These are phyloP conservation scores for Lichtheimia corymbifera DNA, from an alignment of 371 early-diverging fungal genomes.

Conservation along the genomic window DNA sequence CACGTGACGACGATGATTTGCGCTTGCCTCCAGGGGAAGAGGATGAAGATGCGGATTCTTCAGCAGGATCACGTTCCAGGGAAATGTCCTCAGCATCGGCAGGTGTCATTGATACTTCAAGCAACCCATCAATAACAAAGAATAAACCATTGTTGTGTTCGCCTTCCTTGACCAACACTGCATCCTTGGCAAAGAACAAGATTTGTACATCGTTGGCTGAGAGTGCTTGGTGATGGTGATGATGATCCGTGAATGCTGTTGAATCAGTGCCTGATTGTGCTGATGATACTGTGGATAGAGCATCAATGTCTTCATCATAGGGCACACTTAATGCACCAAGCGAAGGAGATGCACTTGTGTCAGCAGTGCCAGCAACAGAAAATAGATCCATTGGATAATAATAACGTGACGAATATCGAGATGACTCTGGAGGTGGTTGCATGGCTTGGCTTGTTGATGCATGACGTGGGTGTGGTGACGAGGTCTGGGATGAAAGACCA, in stretches of 20 bases:
- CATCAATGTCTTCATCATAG: conserved; percentile 40
- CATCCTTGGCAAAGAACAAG: conserved; percentile 72
- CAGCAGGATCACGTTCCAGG: conserved; percentile 7
- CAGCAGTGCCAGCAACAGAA: conserved; percentile 43
- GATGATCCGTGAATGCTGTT: conserved; percentile 10
- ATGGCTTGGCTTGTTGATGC: background rate
- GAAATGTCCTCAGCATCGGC: conserved; percentile 36
- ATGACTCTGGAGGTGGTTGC: background rate
- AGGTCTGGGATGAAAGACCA: conserved; percentile 5
- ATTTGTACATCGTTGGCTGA: conserved; percentile 67
- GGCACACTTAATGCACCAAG: conserved; percentile 31
- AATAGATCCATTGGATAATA: conserved; percentile 49
- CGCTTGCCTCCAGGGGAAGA: conserved; percentile 1
- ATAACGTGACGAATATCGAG: conserved; percentile 12
- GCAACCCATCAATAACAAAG: conserved; percentile 88
- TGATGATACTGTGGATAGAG: conserved; percentile 47
- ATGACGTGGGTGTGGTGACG: conserved; percentile 6
- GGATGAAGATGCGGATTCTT: background rate
- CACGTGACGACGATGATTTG: background rate
- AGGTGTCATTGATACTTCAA: conserved; percentile 76
- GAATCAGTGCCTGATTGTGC: conserved; percentile 37
- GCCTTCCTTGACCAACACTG: conserved; percentile 78
- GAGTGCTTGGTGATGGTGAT: conserved; percentile 18
- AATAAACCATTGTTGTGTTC: conserved; percentile 87
- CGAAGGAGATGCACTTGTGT: conserved; percentile 33